A percentile compares a stretch with the other conserved stretches of the same genome.
Evolutionary conservation across 2,329 filamentous ascomycete genomes (phyloP).

Genomic region (Ophiostoma sp.): DNA sequence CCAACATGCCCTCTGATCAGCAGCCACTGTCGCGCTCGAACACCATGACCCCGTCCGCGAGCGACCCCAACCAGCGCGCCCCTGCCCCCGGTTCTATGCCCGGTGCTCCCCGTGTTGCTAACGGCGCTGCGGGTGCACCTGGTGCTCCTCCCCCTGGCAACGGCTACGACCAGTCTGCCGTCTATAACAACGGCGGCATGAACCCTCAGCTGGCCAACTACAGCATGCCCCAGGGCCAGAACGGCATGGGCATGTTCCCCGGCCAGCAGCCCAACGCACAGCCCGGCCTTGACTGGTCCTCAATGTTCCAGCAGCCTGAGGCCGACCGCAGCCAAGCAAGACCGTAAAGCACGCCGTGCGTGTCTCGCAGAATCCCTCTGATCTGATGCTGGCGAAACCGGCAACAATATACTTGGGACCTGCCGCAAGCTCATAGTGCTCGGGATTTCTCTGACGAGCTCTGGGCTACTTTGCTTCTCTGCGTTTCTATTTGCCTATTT

Average conservation of each 20-base stretch:
- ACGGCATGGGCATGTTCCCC: conserved; percentile 59
- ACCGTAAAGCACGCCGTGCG: conserved; percentile 53
- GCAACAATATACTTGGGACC: neutral
- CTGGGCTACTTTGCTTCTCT: neutral
- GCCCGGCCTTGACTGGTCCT: conserved; percentile 66
- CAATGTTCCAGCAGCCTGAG: conserved; percentile 69
- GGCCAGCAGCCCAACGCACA: conserved; percentile 56
- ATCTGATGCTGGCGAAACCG: no score
- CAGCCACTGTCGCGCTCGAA: conserved; percentile 57
- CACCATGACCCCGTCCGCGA: conserved; percentile 53
- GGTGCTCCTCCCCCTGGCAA: conserved; percentile 13
- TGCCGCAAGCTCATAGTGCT: neutral
- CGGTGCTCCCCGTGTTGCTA: conserved; percentile 22
- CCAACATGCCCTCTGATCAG: conserved; percentile 40
- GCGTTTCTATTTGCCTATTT: neutral
- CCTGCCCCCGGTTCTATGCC: conserved; percentile 36
- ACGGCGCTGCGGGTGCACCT: conserved; percentile 21
- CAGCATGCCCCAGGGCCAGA: conserved; percentile 57
- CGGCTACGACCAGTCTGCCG: conserved; percentile 41
- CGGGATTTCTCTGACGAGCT: neutral
- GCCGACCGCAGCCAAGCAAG: conserved; percentile 64
- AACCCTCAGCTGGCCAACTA: conserved; percentile 60
- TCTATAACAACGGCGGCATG: conserved; percentile 58
- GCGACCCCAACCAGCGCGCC: conserved; percentile 51
- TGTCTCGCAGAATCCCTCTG: conserved; percentile 33